Evolutionary conservation across 2,329 filamentous ascomycete species (phyloP), one percentile per base, ranked within the genome.

Genomic region (Davidsoniella virescens): DNA sequence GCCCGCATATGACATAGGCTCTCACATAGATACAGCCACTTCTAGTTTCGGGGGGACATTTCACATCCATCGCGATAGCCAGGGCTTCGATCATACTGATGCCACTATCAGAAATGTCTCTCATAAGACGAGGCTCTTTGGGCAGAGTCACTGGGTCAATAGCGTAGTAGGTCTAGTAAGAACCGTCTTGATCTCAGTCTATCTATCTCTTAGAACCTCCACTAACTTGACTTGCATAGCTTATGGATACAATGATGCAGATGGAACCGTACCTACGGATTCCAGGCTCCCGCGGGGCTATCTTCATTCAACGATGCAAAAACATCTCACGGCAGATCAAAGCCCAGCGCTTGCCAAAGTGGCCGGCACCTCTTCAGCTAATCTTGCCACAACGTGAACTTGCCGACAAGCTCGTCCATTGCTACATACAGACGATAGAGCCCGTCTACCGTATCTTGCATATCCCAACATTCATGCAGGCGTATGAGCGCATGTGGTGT

Each of bases 111-210:
- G 67, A 6, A 66, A 66, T n/a, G 60, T 74, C 7, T 64, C 67
- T 17, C 71, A 76, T 54, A 80, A 80, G 56, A 70, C 69, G 0
- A 66, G 75, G 0, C 57, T 78, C 1, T 74, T 77, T 56, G 76
- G 75, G 1, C 70, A 70, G 56, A 76, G 71, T 26, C 72, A 77
- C 56, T 78, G 72, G 69, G 66, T 75, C n/a, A 73, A 70, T 52
- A 65, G 64, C 5, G 40, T 47, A 2, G 59, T 72, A 9, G 56
- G 63, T 0, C 54, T 73, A 42, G 72, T 76, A 56, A 58, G 67
- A 53, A 6, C 7, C 10, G 6, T n/a, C 9, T 25, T 10, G 4
- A 20, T 38, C 3, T 10, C 20, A 18, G 9, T 39, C 16, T 25
- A 25, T 2, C 44, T 12, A 20, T 8, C 38, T 18, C 44, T 14